Evolutionary conservation across 1,284 basidiomycete species (phyloP).

Genomic region (Pseudozyma pruni): DNA sequence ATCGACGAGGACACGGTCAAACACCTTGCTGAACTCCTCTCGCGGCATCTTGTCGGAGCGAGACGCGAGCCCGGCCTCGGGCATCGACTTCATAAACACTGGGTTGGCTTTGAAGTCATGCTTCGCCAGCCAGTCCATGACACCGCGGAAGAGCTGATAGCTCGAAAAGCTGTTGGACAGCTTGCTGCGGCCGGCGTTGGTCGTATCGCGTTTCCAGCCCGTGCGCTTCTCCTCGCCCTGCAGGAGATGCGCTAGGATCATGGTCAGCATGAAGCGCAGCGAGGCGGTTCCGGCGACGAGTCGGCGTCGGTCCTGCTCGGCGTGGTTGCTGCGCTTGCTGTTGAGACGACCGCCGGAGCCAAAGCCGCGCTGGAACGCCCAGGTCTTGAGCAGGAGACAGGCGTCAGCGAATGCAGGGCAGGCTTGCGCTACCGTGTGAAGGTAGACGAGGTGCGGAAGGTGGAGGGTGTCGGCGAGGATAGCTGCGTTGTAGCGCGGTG

Average conservation of each 20-base stretch:
- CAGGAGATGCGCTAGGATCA: conserved; percentile 66
- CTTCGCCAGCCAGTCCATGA: conserved; percentile 78
- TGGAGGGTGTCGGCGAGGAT: conserved; percentile 78
- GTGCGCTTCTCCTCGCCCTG: conserved; percentile 66
- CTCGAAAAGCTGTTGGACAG: conserved; percentile 81
- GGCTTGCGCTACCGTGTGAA: conserved; percentile 76
- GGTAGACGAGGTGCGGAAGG: conserved; percentile 76
- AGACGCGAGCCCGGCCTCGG: conserved; percentile 49
- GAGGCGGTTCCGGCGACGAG: conserved; percentile 69
- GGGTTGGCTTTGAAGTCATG: conserved; percentile 77
- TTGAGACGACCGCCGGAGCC: conserved; percentile 69
- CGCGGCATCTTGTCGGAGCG: conserved; percentile 63
- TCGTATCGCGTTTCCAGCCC: conserved; percentile 31
- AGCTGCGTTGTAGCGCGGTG: conserved; percentile 82
- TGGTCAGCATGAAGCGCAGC: conserved; percentile 74
- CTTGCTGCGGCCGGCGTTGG: conserved; percentile 69
- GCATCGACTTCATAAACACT: conserved; percentile 73
- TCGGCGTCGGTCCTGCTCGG: conserved; percentile 27
- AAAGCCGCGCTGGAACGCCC: conserved; percentile 89
- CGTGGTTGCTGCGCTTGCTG: conserved; percentile 6
- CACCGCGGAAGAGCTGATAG: conserved; percentile 85
- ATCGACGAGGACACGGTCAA: conserved; percentile 77
- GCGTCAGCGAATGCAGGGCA: conserved; percentile 80
- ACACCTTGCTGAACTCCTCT: conserved; percentile 64
- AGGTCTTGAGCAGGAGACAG: conserved; percentile 82